A percentile compares a stretch with the other conserved stretches of the same genome.
phyloP scores from a whole-genome alignment of 768 basidiomycete genomes.

The Podaxis carcinomalis region DNA sequence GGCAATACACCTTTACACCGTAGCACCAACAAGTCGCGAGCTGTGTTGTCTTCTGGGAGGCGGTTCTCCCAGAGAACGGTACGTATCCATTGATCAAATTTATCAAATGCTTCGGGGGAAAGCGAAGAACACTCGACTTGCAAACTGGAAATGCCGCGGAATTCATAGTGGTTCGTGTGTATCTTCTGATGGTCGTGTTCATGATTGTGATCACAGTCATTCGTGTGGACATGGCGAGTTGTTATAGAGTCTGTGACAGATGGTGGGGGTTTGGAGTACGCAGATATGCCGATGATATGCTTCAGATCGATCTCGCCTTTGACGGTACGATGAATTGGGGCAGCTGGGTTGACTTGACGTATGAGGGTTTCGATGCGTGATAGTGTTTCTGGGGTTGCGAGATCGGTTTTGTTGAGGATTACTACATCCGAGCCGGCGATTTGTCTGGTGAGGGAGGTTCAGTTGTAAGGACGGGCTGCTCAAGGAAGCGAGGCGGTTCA shows the following conservation, averaged over 20 bases:
- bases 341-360: slow-evolving; percentile 73
- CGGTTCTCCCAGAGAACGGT: slow-evolving; percentile 75
- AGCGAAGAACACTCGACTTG: slow-evolving; percentile 67
- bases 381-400: slow-evolving; percentile 48
- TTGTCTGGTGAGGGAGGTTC: slow-evolving; percentile 56
- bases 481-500: slow-evolving; percentile 25
- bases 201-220: slow-evolving; percentile 30
- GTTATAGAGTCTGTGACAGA: slow-evolving; percentile 12
- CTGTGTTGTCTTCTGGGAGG: slow-evolving; percentile 30
- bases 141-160: slow-evolving; percentile 80
- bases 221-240: slow-evolving; percentile 20
- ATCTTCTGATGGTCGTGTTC: slow-evolving; percentile 27
- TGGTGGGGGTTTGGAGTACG: slow-evolving; percentile 55
- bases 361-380: slow-evolving; percentile 55
- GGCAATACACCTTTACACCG: slow-evolving; percentile 86
- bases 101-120: slow-evolving; percentile 37
- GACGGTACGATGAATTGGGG: slow-evolving; percentile 68
- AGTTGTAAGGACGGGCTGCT: not conserved
- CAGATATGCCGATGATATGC: slow-evolving; percentile 74
- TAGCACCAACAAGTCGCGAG: slow-evolving; percentile 52
- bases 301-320: slow-evolving; percentile 71
- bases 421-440: slow-evolving; percentile 91
- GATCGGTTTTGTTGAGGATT: slow-evolving; percentile 87
- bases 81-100: slow-evolving; percentile 79
- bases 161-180: slow-evolving; percentile 56